Evolutionary conservation across 176 grass and related monocot genomes (phyloP).

Genomic region (Aechmea fasciata): DNA sequence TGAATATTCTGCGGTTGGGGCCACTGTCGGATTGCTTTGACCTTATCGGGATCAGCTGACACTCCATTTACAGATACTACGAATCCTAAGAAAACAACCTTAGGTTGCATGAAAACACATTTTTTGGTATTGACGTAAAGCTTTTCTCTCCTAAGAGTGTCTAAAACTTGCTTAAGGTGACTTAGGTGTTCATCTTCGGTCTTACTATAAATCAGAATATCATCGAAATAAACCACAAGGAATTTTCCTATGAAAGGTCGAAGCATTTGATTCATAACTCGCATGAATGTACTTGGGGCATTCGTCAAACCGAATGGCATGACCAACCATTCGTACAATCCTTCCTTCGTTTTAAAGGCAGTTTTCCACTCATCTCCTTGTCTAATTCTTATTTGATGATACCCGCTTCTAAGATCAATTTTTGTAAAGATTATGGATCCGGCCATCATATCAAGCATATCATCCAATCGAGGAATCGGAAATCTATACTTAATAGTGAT

Average conservation of each 20-base stretch:
- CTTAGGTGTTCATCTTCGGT: not conserved
- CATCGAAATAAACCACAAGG: conserved; percentile 15
- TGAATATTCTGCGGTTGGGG: too few species aligned
- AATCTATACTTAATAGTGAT: too few species aligned
- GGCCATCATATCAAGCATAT: too few species aligned
- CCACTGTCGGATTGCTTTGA: not conserved
- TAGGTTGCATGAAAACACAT: not conserved
- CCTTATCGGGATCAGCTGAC: not conserved
- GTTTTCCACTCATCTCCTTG: conserved; percentile 16
- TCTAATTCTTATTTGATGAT: too few species aligned
- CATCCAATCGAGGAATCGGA: too few species aligned
- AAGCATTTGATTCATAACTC: not conserved
- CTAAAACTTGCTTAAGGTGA: not conserved
- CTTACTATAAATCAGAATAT: not conserved
- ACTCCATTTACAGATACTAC: not conserved
- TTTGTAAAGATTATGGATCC: not conserved
- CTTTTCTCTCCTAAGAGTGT: not conserved
- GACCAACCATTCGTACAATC: conserved; percentile 16
- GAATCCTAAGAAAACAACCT: not conserved
- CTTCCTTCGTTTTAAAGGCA: conserved; percentile 18
- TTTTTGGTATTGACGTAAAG: not conserved
- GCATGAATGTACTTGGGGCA: not conserved
- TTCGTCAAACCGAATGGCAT: conserved; percentile 25
- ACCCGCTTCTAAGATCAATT: not conserved
- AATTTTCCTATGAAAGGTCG: conserved; percentile 14